phyloP scores from a whole-genome alignment of 352 stramenopile genomes.

The Pythium dissotocum region DNA sequence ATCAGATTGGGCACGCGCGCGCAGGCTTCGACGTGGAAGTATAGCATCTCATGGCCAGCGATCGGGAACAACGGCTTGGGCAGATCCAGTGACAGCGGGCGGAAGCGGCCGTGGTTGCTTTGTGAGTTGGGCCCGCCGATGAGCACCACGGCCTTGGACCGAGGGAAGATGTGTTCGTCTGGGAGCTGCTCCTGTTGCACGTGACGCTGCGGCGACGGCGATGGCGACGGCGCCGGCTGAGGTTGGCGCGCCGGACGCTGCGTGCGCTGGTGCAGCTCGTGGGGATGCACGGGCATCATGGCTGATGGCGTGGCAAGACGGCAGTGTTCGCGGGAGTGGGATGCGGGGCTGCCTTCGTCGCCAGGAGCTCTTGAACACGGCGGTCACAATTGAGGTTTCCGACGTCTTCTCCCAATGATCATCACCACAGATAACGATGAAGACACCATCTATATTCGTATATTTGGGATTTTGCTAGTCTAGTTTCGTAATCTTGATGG shows the following conservation, averaged over 20 bases:
- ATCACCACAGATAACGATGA: slow-evolving; percentile 22
- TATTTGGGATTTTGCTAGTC: background rate
- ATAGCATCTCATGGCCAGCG: slow-evolving; percentile 85
- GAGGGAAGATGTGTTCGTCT: slow-evolving; percentile 61
- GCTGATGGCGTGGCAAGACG: background rate
- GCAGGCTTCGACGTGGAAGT: slow-evolving; percentile 88
- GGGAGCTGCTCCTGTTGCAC: slow-evolving; percentile 20
- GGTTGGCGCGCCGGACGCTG: slow-evolving; percentile 13
- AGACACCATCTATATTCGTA: background rate
- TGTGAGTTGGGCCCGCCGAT: slow-evolving; percentile 86
- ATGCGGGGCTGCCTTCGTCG: background rate
- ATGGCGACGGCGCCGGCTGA: background rate
- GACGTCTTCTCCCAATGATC: slow-evolving; percentile 26
- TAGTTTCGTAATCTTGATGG: slow-evolving; percentile 20
- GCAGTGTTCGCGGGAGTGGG: background rate
- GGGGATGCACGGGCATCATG: slow-evolving; percentile 29
- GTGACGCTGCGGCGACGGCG: slow-evolving; percentile 11
- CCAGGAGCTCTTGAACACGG: slow-evolving; percentile 15
- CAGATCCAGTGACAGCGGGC: slow-evolving; percentile 81
- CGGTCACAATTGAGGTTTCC: background rate
- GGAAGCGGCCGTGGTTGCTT: slow-evolving; percentile 78
- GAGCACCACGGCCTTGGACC: slow-evolving; percentile 86
- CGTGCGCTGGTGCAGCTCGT: slow-evolving; percentile 27
- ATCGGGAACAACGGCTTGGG: slow-evolving; percentile 89
- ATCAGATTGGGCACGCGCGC: slow-evolving; percentile 78